Evolutionary conservation across 768 basidiomycete species (phyloP), one percentile per base, ranked within the genome.

Genomic region (Kwoniella sp.): DNA sequence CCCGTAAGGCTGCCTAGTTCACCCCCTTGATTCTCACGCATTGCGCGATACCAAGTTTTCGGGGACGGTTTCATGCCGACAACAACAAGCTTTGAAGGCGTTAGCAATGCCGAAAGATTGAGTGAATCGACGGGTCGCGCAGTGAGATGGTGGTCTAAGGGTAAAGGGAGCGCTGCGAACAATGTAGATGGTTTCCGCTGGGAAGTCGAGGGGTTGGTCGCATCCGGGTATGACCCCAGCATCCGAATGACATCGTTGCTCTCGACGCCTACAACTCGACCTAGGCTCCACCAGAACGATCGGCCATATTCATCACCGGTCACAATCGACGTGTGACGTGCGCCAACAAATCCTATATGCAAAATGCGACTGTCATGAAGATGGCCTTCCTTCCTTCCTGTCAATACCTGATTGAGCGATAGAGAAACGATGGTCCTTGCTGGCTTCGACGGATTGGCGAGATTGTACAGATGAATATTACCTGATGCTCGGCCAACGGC

Each of bases 201-300:
- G 7, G 52, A 40, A 24, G 33, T 13, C 10, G 29, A 13, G 7
- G 30, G 4, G 15, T 33, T 50, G 37, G 51, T 37, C 2, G 61
- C 6, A 37, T 88, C 85, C 2, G 90, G 90, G 73, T 97, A 95
- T 72, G 89, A 90, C 1, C 96, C 96, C 1, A 98, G 84, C 56
- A 99, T 91, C 19, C 96, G 88, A 49, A 98, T 84, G 33, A 91
- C 91, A 77, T 99, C 96, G 17, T 90, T 88, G 13, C 94, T 93
- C 50, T 97, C 94, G 6, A 99, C 88, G 68, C 96, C 96, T 15
- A 98, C 83, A 12, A 98, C 88, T 78, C 91, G 94, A 26, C 96
- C 92, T 3, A 99, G 82, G 58, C 89, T 90, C 80, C 97, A 94
- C 77, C 91, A 96, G 80, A 99, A 99, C 0, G 92, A 91, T 9